Evolutionary conservation across 1,139 yeast species (phyloP), one percentile per base, ranked within the genome.

Genomic region (Pichia inconspicua): DNA sequence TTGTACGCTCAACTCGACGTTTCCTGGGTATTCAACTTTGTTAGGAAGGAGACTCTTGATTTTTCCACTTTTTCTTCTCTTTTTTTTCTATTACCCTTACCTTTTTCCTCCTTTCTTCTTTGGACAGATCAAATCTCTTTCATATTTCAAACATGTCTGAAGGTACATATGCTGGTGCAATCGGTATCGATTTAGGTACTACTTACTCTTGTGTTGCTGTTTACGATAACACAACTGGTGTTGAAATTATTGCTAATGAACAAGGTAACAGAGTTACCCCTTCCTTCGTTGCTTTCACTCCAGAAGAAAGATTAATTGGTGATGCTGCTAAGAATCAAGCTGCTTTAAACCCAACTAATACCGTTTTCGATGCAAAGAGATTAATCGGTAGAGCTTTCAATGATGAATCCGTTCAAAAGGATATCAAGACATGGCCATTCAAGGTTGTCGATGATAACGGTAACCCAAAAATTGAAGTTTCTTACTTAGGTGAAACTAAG

Each of bases 231-330:
- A 54, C 57, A 35, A 57, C 61, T 77, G 85, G 81, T 78, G 92
- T 73, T 63, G 97, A 88, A 74, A 89, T 89, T 72, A 88, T 89
- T 74, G 96, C 96, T 74, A 89, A 89, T 80, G 97, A 89, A 75
- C 96, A 89, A 81, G 97, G 97, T 84, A 88, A 88, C 90, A 87
- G 97, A 80, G 94, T 87, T 69, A 89, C 97, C 66, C 97, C 97
- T 69, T 89, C 96, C 59, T 89, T 87, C 80, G 96, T 89, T 70
- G 97, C 96, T 63, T 89, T 89, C 87, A 87, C 95, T 67, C 84
- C 85, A 70, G 90, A 86, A 77, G 97, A 89, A 80, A 86, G 97
- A 82, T 82, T 90, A 70, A 88, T 90, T 68, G 97, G 97, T 80
- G 97, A 90, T 75, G 96, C 96, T 68, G 97, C 97, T 70, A 89